A percentile compares a stretch with the other conserved stretches of the same genome.
Conservation (phyloP, 106 monocot genomes). For the Triglochin maritima region DNA sequence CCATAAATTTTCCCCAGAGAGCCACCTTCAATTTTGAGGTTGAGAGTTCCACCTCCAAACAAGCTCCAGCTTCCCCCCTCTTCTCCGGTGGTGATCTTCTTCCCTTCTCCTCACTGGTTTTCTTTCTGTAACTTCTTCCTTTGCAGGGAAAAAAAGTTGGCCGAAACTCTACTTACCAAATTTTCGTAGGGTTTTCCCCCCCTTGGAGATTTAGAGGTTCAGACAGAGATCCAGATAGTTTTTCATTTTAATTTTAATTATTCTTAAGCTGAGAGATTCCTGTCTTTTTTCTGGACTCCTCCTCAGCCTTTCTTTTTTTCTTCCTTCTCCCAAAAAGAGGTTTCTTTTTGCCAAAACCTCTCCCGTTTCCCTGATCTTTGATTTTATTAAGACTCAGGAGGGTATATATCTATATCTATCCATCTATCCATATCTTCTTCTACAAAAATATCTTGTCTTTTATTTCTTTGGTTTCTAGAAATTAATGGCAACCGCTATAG, state of each 20-base stretch:
- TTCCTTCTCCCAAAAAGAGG: neutral
- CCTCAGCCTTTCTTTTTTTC: neutral
- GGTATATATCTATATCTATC: neutral
- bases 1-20: neutral
- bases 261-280: conserved; percentile 14
- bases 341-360: neutral
- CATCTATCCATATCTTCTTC: neutral
- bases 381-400: conserved; percentile 26
- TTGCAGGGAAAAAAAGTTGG: neutral
- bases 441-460: neutral
- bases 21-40: conserved; percentile 1
- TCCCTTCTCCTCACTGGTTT: neutral
- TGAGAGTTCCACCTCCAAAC: neutral
- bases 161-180: neutral
- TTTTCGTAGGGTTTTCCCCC: neutral
- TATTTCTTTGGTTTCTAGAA: neutral
- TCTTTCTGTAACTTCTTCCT: neutral
- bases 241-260: conserved; percentile 7
- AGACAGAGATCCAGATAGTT: conserved; percentile 18
- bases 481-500: conserved; percentile 27
- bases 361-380: conserved; percentile 19
- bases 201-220: conserved; percentile 2
- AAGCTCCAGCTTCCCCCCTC: neutral
- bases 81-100: neutral
- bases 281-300: conserved; percentile 25